Conservation (phyloP, 31 red algal species). For the Endocladia muricata region DNA sequence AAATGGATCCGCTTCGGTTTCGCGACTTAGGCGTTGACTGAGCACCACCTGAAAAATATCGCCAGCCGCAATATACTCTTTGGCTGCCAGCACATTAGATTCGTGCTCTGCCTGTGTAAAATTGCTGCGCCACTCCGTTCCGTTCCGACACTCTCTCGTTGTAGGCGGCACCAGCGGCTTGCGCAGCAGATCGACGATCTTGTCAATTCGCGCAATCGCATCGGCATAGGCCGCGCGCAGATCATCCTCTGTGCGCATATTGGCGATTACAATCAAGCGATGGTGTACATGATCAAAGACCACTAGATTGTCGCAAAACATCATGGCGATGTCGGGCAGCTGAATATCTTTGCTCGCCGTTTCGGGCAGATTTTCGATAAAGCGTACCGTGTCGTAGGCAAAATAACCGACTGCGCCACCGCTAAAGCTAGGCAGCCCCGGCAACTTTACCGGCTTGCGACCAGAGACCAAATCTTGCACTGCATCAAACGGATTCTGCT, state of each 20-base stretch:
- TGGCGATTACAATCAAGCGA: not conserved
- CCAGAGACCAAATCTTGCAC: not conserved
- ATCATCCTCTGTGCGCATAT: not conserved
- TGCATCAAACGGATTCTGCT: not conserved
- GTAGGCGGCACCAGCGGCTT: not conserved
- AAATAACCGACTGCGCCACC: not conserved
- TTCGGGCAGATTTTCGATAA: not conserved
- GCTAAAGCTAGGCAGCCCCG: not conserved
- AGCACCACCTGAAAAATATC: conserved; percentile 13
- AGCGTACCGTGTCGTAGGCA: not conserved
- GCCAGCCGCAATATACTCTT: not conserved
- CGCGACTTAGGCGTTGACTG: not conserved
- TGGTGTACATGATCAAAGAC: not conserved
- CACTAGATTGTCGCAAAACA: not conserved
- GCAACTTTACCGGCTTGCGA: not conserved
- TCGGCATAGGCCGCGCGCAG: no score
- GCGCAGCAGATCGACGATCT: not conserved
- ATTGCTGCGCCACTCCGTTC: not conserved
- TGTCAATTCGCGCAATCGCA: no score
- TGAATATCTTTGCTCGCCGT: not conserved
- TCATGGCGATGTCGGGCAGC: not conserved
- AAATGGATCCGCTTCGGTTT: not conserved
- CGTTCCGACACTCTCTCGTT: not conserved
- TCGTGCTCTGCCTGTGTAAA: not conserved
- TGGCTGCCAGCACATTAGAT: not conserved